phyloP scores from a whole-genome alignment of 495 filamentous ascomycete genomes.

The Entonaema liquescens region DNA sequence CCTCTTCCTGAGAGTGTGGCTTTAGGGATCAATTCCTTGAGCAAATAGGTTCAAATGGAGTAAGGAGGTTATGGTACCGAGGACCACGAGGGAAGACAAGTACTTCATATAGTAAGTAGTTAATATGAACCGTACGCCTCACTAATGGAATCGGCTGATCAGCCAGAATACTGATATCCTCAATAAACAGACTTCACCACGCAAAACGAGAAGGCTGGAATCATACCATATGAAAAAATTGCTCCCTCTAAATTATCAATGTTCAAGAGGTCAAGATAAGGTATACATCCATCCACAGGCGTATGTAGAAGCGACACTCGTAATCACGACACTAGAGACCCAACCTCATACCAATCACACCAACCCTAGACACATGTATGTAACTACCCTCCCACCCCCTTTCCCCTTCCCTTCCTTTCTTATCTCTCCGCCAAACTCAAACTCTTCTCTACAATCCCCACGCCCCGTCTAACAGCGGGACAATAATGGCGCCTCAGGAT shows the following conservation, averaged over 20 bases:
- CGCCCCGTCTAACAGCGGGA: conserved; percentile 82
- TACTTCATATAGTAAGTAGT: too few relatives aligned
- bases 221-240: neutral
- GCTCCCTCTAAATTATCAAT: neutral
- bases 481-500: conserved; percentile 84
- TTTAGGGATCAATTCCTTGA: neutral
- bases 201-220: neutral
- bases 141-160: too few relatives aligned
- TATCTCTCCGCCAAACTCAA: conserved; percentile 42
- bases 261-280: neutral
- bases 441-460: conserved; percentile 73
- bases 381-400: neutral
- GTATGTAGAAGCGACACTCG: neutral
- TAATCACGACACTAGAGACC: neutral
- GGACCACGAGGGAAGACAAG: too few relatives aligned
- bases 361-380: too few relatives aligned
- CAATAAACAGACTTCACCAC: neutral
- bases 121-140: too few relatives aligned
- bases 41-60: neutral
- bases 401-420: neutral
- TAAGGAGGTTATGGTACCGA: too few relatives aligned
- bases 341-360: neutral
- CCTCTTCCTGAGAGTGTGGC: neutral
- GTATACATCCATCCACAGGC: neutral
- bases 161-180: too few relatives aligned